A percentile compares a stretch with the other conserved stretches of the same genome.
Evolutionary conservation across 345 rosid species (phyloP).

Genomic region (Salix koriyanagi): DNA sequence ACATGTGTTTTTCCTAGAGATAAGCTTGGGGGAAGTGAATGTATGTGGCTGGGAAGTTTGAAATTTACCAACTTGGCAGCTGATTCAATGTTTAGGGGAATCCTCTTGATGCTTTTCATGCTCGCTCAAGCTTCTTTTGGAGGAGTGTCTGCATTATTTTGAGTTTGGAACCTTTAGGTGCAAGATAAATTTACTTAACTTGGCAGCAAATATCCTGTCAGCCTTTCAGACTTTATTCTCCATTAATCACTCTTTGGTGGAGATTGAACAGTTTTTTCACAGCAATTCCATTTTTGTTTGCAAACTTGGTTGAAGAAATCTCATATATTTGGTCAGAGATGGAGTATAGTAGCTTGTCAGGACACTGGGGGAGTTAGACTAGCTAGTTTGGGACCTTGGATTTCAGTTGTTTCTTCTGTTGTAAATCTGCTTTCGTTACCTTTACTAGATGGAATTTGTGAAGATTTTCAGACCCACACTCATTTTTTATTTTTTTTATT

Average conservation of each 20-base stretch:
- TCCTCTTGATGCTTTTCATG: background rate
- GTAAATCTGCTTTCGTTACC: background rate
- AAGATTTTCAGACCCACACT: background rate
- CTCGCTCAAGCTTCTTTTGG: background rate
- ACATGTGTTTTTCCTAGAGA: background rate
- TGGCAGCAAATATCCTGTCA: background rate
- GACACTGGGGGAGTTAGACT: background rate
- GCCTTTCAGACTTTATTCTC: background rate
- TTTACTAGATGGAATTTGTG: background rate
- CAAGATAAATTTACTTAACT: background rate
- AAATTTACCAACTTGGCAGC: background rate
- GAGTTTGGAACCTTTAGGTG: background rate
- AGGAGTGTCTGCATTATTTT: background rate
- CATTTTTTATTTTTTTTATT: background rate
- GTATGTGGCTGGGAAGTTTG: background rate
- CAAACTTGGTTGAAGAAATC: background rate
- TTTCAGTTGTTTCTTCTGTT: background rate
- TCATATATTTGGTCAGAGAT: background rate
- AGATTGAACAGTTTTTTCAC: background rate
- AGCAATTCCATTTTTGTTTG: background rate
- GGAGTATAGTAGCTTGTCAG: background rate
- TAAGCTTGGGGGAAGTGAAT: background rate
- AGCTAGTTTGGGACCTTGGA: background rate
- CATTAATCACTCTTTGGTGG: background rate
- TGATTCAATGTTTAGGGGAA: background rate